Conservation (phyloP, 164 flowering plant species). For the Buxus sempervirens region DNA sequence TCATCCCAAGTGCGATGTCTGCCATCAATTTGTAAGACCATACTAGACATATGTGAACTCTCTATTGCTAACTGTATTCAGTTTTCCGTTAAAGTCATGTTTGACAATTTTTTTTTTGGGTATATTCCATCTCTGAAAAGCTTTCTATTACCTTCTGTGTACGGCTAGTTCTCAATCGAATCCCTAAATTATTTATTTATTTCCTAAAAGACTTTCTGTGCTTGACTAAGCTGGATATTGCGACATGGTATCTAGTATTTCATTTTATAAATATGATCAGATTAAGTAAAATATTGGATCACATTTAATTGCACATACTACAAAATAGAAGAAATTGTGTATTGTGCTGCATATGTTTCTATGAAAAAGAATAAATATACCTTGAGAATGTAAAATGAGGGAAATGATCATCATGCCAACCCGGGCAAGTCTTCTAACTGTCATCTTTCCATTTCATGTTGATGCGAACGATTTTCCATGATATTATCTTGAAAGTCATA, state of each 20-base stretch:
- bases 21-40: conserved; percentile 81
- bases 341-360: too few species aligned
- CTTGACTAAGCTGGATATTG: too few species aligned
- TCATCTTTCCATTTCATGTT: neutral
- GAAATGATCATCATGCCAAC: neutral
- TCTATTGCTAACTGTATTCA: neutral
- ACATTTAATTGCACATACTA: too few species aligned
- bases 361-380: too few species aligned
- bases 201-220: neutral
- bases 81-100: neutral
- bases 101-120: neutral
- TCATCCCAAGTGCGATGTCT: conserved; percentile 98
- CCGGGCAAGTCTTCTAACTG: neutral
- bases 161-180: neutral
- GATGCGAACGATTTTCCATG: neutral
- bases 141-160: neutral
- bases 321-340: too few species aligned
- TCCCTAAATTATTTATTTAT: too few species aligned
- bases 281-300: too few species aligned
- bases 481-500: neutral
- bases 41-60: neutral
- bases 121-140: neutral
- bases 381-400: too few species aligned
- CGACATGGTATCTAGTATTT: too few species aligned
- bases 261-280: too few species aligned